Percentiles rank a stretch among this genome's conserved stretches.
Evolutionary conservation across 2,329 filamentous ascomycete genomes (phyloP).

Genomic region (Arachnomyces sp.): DNA sequence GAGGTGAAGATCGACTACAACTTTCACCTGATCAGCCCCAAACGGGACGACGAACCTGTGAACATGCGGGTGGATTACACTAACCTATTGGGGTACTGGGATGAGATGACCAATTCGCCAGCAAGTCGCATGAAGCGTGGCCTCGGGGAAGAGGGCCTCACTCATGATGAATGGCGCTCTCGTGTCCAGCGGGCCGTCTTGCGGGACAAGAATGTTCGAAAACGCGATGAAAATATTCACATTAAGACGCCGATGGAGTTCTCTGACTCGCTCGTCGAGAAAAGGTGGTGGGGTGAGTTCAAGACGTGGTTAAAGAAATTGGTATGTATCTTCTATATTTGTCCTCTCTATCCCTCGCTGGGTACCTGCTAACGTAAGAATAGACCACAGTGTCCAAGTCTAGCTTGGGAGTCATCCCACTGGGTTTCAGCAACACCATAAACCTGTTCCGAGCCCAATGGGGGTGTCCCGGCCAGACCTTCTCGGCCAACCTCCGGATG

Average conservation of each 20-base stretch:
- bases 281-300: no score
- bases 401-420: slow-evolving; percentile 5
- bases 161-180: no score
- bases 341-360: no score
- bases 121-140: slow-evolving; percentile 6
- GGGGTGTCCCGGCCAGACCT: slow-evolving; percentile 10
- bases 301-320: no score
- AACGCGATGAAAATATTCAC: no score
- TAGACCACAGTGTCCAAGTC: slow-evolving; percentile 9
- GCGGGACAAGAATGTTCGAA: no score
- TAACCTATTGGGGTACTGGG: slow-evolving; percentile 14
- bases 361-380: no score
- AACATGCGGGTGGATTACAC: slow-evolving; percentile 17
- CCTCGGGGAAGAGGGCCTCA: no score
- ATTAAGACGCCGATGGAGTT: no score
- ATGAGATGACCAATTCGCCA: slow-evolving; percentile 12
- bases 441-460: slow-evolving; percentile 6
- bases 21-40: slow-evolving; percentile 15
- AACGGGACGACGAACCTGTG: slow-evolving; percentile 12
- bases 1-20: slow-evolving; percentile 14
- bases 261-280: no score
- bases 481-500: slow-evolving; percentile 10
- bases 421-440: slow-evolving; percentile 3
- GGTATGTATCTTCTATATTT: no score
- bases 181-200: no score